Base-by-base conservation (phyloP, 2,329 filamentous ascomycete genomes). In the Alternaria conjuncta region DNA sequence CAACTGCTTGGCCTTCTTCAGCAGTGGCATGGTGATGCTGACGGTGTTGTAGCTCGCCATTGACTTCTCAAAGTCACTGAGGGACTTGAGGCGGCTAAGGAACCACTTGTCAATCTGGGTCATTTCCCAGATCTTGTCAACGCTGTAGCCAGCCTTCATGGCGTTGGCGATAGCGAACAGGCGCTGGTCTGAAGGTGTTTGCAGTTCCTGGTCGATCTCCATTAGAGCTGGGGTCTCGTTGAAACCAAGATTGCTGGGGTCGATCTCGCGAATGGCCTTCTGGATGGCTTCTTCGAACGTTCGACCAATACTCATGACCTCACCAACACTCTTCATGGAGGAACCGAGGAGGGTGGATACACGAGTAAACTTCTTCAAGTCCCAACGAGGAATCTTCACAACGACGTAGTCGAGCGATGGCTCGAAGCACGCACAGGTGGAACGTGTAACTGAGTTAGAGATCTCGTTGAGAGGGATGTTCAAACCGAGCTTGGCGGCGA, bases 41-140 rank as follows among this genome's bases (percentile, higher is more conserved):
- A 91, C 87, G 47, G 94, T 90, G 69, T 84, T 86, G 81, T 89
- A 92, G 51, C 84, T 85, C 63, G 86, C 85, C 89, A 97, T 92
- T 23, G 86, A 80, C 82, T 94, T 95, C 77, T 90, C 90, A 73
- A 98, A 97, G 83, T 97, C 88, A 81, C 90, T 97, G 10, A 99
- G 85, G 26, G 91, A 90, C 88, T 97, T 97, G 61, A 99, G 89
- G 80, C 93, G 94, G 82, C 88, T 90, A 70, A 99, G 84, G 86
- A 98, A 99, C 96, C 96, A 99, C 82, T 96, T 97, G 84, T 98
- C 96, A 74, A 99, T 99, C 84, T 95, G 94, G 76, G 96, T 99
- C 84, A 98, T 87, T 80, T 97, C 92, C 94, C 94, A 97, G 78
- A 99, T 97, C 83, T 97, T 96, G 77, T 98, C 92, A 36, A 98